A percentile compares a stretch with the other conserved stretches of the same genome.
Conservation (phyloP, 2,329 filamentous ascomycete species). For the Trichoderma sp. region DNA sequence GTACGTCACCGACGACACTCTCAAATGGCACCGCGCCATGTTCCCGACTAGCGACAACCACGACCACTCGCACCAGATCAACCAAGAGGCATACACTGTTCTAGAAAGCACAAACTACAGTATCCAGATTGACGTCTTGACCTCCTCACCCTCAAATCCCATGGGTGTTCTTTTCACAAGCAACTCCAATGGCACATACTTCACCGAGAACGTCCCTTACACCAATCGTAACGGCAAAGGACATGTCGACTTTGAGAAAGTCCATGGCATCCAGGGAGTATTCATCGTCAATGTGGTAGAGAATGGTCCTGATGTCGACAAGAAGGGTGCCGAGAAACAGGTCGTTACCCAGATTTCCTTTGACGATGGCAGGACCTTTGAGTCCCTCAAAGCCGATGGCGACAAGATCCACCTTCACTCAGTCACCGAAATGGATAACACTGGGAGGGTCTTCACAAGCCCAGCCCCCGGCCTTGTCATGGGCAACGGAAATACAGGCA, state of each 20-base stretch:
- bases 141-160: constrained; percentile 57
- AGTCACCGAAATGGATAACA: constrained; percentile 77
- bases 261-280: constrained; percentile 86
- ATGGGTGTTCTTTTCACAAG: constrained; percentile 93
- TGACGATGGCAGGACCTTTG: constrained; percentile 87
- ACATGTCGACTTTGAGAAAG: constrained; percentile 92
- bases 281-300: constrained; percentile 86
- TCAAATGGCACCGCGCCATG: constrained; percentile 85
- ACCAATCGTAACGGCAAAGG: constrained; percentile 79
- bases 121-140: constrained; percentile 93
- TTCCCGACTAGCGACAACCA: constrained; percentile 75
- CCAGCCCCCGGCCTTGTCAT: constrained; percentile 90
- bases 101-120: constrained; percentile 97
- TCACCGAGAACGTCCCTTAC: constrained; percentile 85
- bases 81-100: constrained; percentile 87
- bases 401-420: constrained; percentile 84
- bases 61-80: constrained; percentile 65
- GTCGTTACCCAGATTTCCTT: constrained; percentile 84
- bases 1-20: constrained; percentile 80
- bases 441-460: constrained; percentile 87
- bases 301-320: constrained; percentile 75
- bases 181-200: constrained; percentile 96
- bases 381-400: constrained; percentile 64
- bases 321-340: constrained; percentile 57
- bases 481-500: constrained; percentile 88